Evolutionary conservation across 2,329 filamentous ascomycete genomes (phyloP), one percentile per base, ranked within the genome.

Genomic region (Zymoseptoria ardabiliae): DNA sequence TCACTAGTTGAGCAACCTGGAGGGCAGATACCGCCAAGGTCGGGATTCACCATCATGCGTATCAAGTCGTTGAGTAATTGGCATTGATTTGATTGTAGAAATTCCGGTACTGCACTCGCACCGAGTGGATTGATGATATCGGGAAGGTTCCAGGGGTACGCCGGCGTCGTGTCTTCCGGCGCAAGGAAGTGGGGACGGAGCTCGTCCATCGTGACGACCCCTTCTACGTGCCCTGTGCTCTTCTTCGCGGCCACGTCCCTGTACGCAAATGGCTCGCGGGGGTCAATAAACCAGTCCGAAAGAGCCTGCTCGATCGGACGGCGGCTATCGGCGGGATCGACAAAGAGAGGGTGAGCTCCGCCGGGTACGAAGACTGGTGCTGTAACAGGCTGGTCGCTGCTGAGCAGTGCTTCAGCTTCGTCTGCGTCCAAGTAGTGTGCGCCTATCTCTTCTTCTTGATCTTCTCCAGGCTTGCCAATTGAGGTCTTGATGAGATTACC

Each of bases 131-230:
- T 57, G 2, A 55, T 35, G 9, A 63, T 59, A 35, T 66, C 62
- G 4, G 63, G 55, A 20, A 66, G 58, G 57, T 61, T 66, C 58
- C 54, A 61, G 8, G 63, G 64, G 30, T 52, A 41, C 41, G 49
- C 11, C 17, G 4, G 35, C 35, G 35, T 23, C 2, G 19, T n/a
- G 25, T 35, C 41, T 7, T 57, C 50, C 10, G 48, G 28, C 9
- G 23, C 21, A 8, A 53, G 21, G 49, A 55, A 53, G 20, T 49
- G 53, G 1, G 53, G 11, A 19, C 53, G 55, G 9, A 57, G 41
- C 19, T 30, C 19, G 11, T 21, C 8, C 6, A 45, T 22, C 3
- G 25, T 52, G 8, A 35, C 23, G n/a, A n/a, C n/a, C n/a, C n/a
- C n/a, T n/a, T n/a, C n/a, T n/a, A n/a, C n/a, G n/a, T n/a, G n/a